Base-by-base conservation (phyloP, 345 rosid species). In the Euphorbia lathyris region DNA sequence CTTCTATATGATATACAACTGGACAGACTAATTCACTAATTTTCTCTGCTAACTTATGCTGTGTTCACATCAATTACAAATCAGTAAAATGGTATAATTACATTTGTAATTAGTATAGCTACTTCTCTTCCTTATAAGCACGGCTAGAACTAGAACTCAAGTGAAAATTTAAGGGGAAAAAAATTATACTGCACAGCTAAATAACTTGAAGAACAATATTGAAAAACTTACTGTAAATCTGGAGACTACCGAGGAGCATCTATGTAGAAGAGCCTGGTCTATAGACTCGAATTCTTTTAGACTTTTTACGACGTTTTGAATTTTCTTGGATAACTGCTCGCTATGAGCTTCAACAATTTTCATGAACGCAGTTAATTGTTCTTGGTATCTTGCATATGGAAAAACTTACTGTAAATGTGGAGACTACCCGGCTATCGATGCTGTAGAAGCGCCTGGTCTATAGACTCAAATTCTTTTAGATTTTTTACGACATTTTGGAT, bases 271-370 rank as follows among this genome's bases (percentile, higher is more conserved):
- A 62, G 71, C 87, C 57, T 58, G 70, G 16, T 85, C 87, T 74
- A 84, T 69, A 58, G 80, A 71, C 74, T 86, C 95, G 12, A 76
- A 84, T 52, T 86, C 88, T 68, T 80, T 87, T 45, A 89, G 67
- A 69, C 85, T 87, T 70, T 72, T 74, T 42, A 87, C 83, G 5
- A 85, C 85, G 2, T 66, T 78, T 71, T 87, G 80, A 19, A 89
- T 83, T 80, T 84, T 89, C 77, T 71, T 80, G 4, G 85, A 75
- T 48, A 89, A 72, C 48, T 75, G 83, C 45, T 80, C 71, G 63
- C 62, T 71, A 63, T 89, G 84, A 19, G 81, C 90, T 71, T 89
- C 95, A 27, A 89, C 82, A n/a, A 87, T 74, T 78, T 79, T 84
- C 80, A 83, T 79, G 70, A 87, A 89, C 64, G 86, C 78, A 53